Evolutionary conservation across 2,329 filamentous ascomycete genomes (phyloP).

Genomic region (Colletotrichum neosansevieriae): DNA sequence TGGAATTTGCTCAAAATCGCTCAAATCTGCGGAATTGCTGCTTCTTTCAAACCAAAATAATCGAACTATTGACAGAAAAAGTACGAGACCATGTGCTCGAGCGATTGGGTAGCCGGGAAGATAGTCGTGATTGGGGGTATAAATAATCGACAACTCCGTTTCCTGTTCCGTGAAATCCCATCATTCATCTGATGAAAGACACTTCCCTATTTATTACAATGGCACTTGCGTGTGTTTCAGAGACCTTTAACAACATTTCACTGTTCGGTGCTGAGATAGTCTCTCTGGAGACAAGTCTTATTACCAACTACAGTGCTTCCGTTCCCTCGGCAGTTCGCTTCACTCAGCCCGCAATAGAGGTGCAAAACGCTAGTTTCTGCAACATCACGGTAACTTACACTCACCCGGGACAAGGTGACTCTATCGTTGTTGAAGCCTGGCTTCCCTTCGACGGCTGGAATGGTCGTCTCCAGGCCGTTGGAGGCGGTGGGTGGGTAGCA

Average conservation of each 20-base stretch:
- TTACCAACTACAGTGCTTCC: constrained; percentile 25
- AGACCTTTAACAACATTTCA: constrained; percentile 3
- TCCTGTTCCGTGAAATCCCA: too few relatives aligned
- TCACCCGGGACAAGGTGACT: constrained; percentile 43
- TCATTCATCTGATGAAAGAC: too few relatives aligned
- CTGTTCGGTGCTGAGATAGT: constrained; percentile 21
- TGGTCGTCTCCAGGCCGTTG: constrained; percentile 46
- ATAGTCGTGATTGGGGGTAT: too few relatives aligned
- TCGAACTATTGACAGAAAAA: too few relatives aligned
- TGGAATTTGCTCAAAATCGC: too few relatives aligned
- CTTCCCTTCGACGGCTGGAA: constrained; percentile 47
- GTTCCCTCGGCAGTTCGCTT: neutral
- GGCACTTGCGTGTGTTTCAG: neutral
- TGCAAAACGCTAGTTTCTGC: constrained; percentile 42
- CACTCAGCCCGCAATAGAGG: constrained; percentile 20
- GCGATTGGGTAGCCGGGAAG: too few relatives aligned
- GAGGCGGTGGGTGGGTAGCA: constrained; percentile 47
- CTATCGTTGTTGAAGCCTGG: constrained; percentile 44
- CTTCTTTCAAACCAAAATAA: too few relatives aligned
- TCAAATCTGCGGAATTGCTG: too few relatives aligned
- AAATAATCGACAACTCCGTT: too few relatives aligned
- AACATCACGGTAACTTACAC: constrained; percentile 47
- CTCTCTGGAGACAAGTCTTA: neutral
- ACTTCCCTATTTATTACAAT: neutral
- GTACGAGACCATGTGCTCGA: too few relatives aligned